Evolutionary conservation across 2,329 filamentous ascomycete species (phyloP).

Genomic region (Arthrobotrys sinensis): DNA sequence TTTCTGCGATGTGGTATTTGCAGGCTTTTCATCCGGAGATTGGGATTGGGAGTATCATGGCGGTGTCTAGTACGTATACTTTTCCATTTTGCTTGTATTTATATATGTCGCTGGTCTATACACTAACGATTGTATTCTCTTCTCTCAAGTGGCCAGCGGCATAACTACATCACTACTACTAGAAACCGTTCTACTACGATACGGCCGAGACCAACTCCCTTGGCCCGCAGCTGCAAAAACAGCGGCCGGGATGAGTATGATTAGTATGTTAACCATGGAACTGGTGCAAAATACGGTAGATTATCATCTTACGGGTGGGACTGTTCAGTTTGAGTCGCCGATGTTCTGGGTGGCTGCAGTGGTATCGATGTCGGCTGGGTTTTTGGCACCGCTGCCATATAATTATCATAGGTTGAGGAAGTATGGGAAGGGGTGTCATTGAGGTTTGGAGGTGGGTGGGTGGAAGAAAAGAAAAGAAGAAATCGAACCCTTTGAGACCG

Average conservation of each 20-base stretch:
- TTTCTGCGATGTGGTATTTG: conserved; percentile 73
- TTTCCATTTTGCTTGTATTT: not conserved
- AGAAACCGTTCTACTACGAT: conserved; percentile 71
- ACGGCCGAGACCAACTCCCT: conserved; percentile 70
- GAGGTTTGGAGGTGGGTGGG: conserved; percentile 48
- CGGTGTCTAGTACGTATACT: conserved; percentile 69
- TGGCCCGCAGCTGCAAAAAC: conserved; percentile 71
- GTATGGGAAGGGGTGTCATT: conserved; percentile 71
- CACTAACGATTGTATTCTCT: not conserved
- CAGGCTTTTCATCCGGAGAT: conserved; percentile 70
- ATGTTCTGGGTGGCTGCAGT: conserved; percentile 72
- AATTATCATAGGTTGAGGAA: conserved; percentile 71
- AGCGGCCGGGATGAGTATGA: conserved; percentile 74
- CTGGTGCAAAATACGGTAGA: conserved; percentile 73
- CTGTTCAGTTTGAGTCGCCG: conserved; percentile 70
- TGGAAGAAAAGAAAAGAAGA: too few relatives aligned
- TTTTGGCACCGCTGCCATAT: conserved; percentile 72
- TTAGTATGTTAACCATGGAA: conserved; percentile 76
- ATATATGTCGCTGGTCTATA: too few relatives aligned
- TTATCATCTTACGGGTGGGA: conserved; percentile 72
- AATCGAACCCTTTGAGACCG: too few relatives aligned
- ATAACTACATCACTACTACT: conserved; percentile 72
- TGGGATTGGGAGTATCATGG: conserved; percentile 72
- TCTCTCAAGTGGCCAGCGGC: conserved; percentile 71
- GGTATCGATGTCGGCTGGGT: conserved; percentile 69